phyloP scores from a whole-genome alignment of 2,329 filamentous ascomycete genomes.

The Orbilia oligospora region DNA sequence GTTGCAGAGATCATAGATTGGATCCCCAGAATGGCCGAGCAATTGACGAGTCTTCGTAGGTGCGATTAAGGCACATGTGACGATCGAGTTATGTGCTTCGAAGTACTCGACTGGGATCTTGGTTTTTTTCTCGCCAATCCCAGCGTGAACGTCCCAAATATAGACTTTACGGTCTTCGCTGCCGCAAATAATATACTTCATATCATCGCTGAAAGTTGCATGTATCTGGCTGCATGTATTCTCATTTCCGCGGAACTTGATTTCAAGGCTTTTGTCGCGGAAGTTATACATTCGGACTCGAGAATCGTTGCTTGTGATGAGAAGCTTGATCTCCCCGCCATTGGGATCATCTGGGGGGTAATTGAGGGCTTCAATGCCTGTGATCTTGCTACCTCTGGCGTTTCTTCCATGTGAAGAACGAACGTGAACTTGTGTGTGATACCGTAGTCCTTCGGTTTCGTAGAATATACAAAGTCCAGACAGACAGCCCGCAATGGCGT shows the following conservation, averaged over 20 bases:
- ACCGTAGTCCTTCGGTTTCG: conserved; percentile 89
- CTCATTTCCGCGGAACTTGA: conserved; percentile 92
- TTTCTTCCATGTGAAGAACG: conserved; percentile 92
- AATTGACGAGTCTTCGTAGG: conserved; percentile 83
- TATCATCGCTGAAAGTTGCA: conserved; percentile 89
- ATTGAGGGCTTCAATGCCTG: conserved; percentile 84
- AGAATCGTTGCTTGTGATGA: conserved; percentile 96
- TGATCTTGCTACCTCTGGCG: conserved; percentile 96
- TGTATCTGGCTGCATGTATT: conserved; percentile 92
- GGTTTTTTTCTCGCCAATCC: conserved; percentile 76
- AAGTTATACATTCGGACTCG: conserved; percentile 90
- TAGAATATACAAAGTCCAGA: conserved; percentile 90
- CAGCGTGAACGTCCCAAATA: conserved; percentile 81
- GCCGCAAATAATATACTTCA: conserved; percentile 87
- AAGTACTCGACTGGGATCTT: conserved; percentile 90
- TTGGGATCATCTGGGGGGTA: conserved; percentile 73
- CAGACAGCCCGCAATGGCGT: conserved; percentile 87
- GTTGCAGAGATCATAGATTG: conserved; percentile 96
- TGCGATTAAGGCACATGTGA: conserved; percentile 89
- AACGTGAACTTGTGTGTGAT: conserved; percentile 89
- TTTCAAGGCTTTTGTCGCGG: conserved; percentile 84
- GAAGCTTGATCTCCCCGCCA: conserved; percentile 79
- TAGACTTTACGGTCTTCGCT: conserved; percentile 93
- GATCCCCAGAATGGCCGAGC: conserved; percentile 85
- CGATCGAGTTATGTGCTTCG: conserved; percentile 88